Evolutionary conservation across 2,329 filamentous ascomycete genomes (phyloP).

Genomic region (Ascochyta fabae): DNA sequence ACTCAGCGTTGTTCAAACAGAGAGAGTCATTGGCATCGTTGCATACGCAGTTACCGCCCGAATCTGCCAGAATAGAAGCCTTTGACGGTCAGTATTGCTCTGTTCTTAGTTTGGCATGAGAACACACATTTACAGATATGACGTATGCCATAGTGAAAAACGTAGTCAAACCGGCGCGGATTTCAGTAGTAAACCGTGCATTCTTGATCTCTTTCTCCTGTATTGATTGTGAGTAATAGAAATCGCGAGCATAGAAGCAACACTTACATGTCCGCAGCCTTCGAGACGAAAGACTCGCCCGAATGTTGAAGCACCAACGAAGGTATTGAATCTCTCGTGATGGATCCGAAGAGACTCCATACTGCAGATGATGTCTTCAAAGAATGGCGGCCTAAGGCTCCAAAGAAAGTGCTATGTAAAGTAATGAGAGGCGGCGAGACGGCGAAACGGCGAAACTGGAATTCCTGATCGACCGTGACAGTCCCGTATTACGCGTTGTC

Average conservation of each 20-base stretch:
- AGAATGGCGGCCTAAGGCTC: background rate
- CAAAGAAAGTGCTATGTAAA: background rate
- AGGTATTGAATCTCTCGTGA: conserved; percentile 32
- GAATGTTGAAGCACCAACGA: conserved; percentile 44
- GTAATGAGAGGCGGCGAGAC: too few species aligned
- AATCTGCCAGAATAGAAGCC: conserved; percentile 56
- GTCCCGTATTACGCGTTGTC: conserved; percentile 5
- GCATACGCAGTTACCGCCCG: conserved; percentile 79
- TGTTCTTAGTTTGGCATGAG: background rate
- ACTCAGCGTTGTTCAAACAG: conserved; percentile 64
- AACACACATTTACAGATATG: conserved; percentile 40
- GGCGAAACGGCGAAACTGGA: background rate
- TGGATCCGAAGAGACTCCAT: conserved; percentile 33
- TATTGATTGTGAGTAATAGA: conserved; percentile 19
- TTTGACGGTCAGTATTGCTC: conserved; percentile 24
- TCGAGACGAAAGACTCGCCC: conserved; percentile 72
- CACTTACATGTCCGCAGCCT: conserved; percentile 79
- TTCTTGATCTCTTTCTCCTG: conserved; percentile 74
- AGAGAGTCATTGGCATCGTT: conserved; percentile 53
- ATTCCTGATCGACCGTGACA: conserved; percentile 8
- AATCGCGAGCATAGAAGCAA: background rate
- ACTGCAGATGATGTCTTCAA: conserved; percentile 2
- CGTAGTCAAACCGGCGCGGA: conserved; percentile 81
- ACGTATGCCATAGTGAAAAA: conserved; percentile 57
- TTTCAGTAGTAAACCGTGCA: conserved; percentile 81